A percentile compares a stretch with the other conserved stretches of the same genome.
These are phyloP conservation scores for Colletotrichum nymphaeae DNA, from an alignment of 2,329 filamentous ascomycete species.

Conservation along the genomic window DNA sequence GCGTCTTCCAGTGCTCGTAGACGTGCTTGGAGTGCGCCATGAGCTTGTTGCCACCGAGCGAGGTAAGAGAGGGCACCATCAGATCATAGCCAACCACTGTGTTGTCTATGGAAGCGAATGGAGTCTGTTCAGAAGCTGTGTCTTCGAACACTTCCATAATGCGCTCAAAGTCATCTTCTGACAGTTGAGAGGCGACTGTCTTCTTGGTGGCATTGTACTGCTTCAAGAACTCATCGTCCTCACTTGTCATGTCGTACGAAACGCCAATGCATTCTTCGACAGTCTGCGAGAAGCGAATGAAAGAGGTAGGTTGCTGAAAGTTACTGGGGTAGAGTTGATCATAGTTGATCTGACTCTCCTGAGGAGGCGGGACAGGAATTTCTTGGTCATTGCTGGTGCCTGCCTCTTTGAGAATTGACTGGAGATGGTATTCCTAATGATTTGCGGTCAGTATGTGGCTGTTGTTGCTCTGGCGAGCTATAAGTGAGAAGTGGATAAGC, in stretches of 20 bases:
- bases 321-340: slow-evolving; percentile 84
- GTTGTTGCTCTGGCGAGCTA: background rate
- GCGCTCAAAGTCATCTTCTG: slow-evolving; percentile 92
- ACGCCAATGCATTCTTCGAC: slow-evolving; percentile 94
- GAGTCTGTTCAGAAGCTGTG: slow-evolving; percentile 83
- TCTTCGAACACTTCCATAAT: slow-evolving; percentile 97
- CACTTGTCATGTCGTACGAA: slow-evolving; percentile 93
- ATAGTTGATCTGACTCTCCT: slow-evolving; percentile 80
- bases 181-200: slow-evolving; percentile 69
- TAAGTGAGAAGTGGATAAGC: slow-evolving; percentile 22
- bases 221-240: slow-evolving; percentile 88
- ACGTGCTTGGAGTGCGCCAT: slow-evolving; percentile 77
- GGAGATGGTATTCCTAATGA: slow-evolving; percentile 90
- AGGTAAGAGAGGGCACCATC: slow-evolving; percentile 75
- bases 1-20: slow-evolving; percentile 89
- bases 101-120: slow-evolving; percentile 90
- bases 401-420: slow-evolving; percentile 76
- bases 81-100: slow-evolving; percentile 82
- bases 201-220: slow-evolving; percentile 83
- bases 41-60: slow-evolving; percentile 61
- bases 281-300: slow-evolving; percentile 97
- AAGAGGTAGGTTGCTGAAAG: slow-evolving; percentile 88
- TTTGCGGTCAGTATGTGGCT: slow-evolving; percentile 43
- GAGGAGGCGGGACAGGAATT: slow-evolving; percentile 73
- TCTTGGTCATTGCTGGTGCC: slow-evolving; percentile 69